Evolutionary conservation across 306 rosid genomes (phyloP), one percentile per base, ranked within the genome.

Genomic region (Cicer arietinum): DNA sequence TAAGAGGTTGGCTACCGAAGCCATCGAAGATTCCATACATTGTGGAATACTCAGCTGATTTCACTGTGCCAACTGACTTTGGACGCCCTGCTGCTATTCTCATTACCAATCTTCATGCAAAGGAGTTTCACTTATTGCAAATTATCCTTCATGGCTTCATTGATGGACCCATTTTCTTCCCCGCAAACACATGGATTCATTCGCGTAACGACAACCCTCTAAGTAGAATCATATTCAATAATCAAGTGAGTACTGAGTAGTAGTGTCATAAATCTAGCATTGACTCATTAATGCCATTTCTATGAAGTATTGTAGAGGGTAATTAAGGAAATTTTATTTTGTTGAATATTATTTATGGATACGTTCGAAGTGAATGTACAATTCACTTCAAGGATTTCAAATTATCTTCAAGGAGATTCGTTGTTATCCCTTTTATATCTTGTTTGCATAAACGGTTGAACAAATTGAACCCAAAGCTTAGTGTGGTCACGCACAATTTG

Each of bases 141-240:
- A 85, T 90, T 71, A 79, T 86, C 77, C 59, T 91, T 75, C 94
- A 90, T 72, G 98, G 97, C 44, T 89, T 94, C 79, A 79, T 70
- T 7, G 83, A 50, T 35, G 95, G 90, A 20, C 96, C 98, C 30
- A 14, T 91, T 60, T 94, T 91, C 91, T 94, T 94, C 81, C 95
- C 88, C 3, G 98, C 97, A 8, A 89, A 88, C 74, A 87, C 96
- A 0, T 94, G 97, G 98, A 90, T 91, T 78, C 97, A 94, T 84
- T 90, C 98, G 0, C 74, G 78, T 3, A 91, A 82, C 7, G 85
- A 88, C 67, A 87, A 91, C 82, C 85, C 89, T 37, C 88, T 86
- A 59, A 85, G 87, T 65, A 83, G 97, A 83, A 88, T 90, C 83
- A 86, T 94, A 80, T 94, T 94, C 89, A 90, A 69, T 48, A 91